Evolutionary conservation across 176 grass and related monocot species (phyloP).

Genomic region (Panicum miliaceum): DNA sequence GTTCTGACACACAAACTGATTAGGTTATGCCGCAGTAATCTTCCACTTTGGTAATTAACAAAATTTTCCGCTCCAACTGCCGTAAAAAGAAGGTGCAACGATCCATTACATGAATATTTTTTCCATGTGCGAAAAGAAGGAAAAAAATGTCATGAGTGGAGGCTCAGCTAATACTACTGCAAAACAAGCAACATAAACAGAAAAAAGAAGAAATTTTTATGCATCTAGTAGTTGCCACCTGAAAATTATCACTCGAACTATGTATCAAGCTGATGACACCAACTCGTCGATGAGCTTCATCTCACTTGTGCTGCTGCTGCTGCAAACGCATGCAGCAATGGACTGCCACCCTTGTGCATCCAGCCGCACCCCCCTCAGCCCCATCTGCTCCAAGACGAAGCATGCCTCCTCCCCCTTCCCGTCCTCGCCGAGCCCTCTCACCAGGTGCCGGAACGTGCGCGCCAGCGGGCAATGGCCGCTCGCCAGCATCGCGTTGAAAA

Average conservation of each 20-base stretch:
- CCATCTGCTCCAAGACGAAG: constrained; percentile 72
- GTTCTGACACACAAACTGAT: background rate
- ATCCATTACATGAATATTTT: background rate
- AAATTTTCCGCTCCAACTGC: background rate
- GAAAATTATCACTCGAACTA: background rate
- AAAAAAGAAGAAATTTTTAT: background rate
- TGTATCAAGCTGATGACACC: constrained; percentile 18
- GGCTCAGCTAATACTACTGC: background rate
- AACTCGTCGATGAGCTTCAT: constrained; percentile 24
- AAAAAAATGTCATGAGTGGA: background rate
- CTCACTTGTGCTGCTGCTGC: background rate
- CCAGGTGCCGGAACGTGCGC: constrained; percentile 32
- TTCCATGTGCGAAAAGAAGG: too few relatives aligned
- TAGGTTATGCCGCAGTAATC: background rate
- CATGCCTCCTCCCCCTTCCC: constrained; percentile 51
- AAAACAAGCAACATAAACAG: background rate
- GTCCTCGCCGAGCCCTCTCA: constrained; percentile 43
- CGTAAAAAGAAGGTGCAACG: background rate
- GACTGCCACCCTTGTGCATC: constrained; percentile 35
- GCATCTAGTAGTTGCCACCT: background rate
- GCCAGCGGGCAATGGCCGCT: constrained; percentile 52
- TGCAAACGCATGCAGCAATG: constrained; percentile 30
- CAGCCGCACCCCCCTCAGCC: constrained; percentile 22
- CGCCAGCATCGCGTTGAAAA: constrained; percentile 63
- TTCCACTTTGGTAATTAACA: background rate